Evolutionary conservation across 495 filamentous ascomycete species (phyloP), one percentile per base, ranked within the genome.

Genomic region (Penicillium alfredii): DNA sequence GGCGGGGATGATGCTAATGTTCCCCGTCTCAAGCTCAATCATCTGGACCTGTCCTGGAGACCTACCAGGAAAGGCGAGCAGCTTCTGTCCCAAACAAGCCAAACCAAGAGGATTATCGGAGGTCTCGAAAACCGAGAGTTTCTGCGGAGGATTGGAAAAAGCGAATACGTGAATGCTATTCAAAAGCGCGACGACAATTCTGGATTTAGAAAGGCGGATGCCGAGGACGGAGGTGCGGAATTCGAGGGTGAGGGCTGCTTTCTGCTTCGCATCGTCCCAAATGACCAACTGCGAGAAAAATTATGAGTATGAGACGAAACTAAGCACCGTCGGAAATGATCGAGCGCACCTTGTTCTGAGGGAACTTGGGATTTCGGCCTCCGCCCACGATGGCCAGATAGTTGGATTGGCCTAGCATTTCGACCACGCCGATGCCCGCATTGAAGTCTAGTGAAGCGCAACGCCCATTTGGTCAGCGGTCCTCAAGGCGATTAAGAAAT

Each of bases 1-100:
- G 2, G 93, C 92, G 1, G 90, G 90, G 31, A 96, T 85, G 59
- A 98, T 95, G 61, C 81, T 94, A 39, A 96, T 85, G 47, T 86
- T 92, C 22, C 83, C 82, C 3, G 77, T 86, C 16, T 72, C 71
- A 23, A 94, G 57, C 55, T 93, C 83, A 30, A 95, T 84, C 13
- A 98, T 57, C 52, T 95, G 89, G n/a, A 97, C 81, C 46, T 98
- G 92, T 14, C 93, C 92, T 1, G 77, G 64, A 4, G 84, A 87
- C 26, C 86, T 71, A 14, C 88, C 89, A 0, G 90, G 92, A 49
- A 96, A 93, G 12, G 78, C 82, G 2, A 94, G 60, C 7, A 81
- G 52, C 42, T 81, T 79, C 15, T 79, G 57, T 3, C 85, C 81
- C 10, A 98, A 61, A 53, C 80, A 84, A 49, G 84, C 90, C 2